A percentile compares a stretch with the other conserved stretches of the same genome.
phyloP scores from a whole-genome alignment of 331 rosid genomes.

The Stylosanthes scabra region DNA sequence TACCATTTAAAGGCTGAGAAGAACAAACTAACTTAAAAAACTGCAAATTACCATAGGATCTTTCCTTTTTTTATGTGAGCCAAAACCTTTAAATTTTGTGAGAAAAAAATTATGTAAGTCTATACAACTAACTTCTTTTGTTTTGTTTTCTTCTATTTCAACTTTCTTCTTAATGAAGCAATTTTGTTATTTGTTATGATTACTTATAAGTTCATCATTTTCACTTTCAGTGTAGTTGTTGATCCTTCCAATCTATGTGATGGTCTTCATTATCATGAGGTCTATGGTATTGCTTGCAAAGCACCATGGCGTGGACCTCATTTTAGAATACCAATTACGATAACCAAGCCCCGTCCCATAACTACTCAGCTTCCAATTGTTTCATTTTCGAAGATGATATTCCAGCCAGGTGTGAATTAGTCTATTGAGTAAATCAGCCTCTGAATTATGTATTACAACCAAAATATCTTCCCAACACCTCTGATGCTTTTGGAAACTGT shows the following conservation, averaged over 20 bases:
- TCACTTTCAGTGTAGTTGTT: constrained; percentile 74
- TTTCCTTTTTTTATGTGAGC: too few species aligned
- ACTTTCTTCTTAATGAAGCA: constrained; percentile 23
- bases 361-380: constrained; percentile 59
- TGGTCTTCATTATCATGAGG: constrained; percentile 90
- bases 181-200: constrained; percentile 16
- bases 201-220: constrained; percentile 34
- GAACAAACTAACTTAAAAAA: too few species aligned
- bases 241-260: constrained; percentile 78
- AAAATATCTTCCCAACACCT: constrained; percentile 4
- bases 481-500: constrained; percentile 4
- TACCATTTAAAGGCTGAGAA: too few species aligned
- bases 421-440: constrained; percentile 29
- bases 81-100: too few species aligned
- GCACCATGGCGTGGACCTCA: constrained; percentile 96
- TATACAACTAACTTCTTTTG: too few species aligned
- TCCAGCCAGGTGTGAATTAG: constrained; percentile 68
- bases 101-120: too few species aligned
- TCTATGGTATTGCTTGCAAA: constrained; percentile 82
- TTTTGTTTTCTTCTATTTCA: constrained; percentile 11
- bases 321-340: constrained; percentile 84
- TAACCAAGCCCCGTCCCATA: constrained; percentile 71
- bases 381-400: constrained; percentile 70
- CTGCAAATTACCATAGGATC: too few species aligned
- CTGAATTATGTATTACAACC: constrained; percentile 1